Conservation (phyloP, 148 eudicot species). For the Arbutus unedo region DNA sequence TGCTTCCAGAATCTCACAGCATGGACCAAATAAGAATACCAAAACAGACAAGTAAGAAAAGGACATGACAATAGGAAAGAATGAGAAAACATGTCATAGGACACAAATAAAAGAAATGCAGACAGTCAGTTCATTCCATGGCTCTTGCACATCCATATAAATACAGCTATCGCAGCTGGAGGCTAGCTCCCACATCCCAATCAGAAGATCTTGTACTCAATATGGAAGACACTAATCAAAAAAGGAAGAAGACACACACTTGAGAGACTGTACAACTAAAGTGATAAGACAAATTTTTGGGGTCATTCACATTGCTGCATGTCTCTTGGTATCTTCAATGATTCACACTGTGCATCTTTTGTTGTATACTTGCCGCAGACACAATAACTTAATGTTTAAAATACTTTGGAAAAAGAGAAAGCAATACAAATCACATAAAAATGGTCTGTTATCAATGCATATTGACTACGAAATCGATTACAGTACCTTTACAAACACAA, state of each 20-base stretch:
- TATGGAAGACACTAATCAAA: not conserved
- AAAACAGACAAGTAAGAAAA: constrained; percentile 7
- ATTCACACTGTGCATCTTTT: not conserved
- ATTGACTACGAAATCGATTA: not conserved
- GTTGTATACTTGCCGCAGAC: not conserved
- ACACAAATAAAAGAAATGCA: constrained; percentile 10
- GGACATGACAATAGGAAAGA: constrained; percentile 5
- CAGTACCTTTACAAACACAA: not conserved
- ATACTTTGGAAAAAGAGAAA: not conserved
- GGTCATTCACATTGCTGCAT: not conserved
- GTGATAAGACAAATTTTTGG: not conserved
- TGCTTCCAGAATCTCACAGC: constrained; percentile 10
- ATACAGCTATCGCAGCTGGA: constrained; percentile 8
- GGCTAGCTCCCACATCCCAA: not conserved
- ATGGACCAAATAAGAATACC: constrained; percentile 10
- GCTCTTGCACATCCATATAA: not conserved
- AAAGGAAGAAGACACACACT: not conserved
- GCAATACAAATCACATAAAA: not conserved
- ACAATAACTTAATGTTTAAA: not conserved
- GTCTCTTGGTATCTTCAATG: not conserved
- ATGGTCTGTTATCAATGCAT: not conserved
- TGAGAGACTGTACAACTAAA: not conserved
- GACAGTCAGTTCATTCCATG: not conserved
- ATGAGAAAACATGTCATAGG: not conserved
- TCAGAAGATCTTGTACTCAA: not conserved